Evolutionary conservation across 2,329 filamentous ascomycete genomes (phyloP).

Genomic region (Ceratocystis alfenasii): DNA sequence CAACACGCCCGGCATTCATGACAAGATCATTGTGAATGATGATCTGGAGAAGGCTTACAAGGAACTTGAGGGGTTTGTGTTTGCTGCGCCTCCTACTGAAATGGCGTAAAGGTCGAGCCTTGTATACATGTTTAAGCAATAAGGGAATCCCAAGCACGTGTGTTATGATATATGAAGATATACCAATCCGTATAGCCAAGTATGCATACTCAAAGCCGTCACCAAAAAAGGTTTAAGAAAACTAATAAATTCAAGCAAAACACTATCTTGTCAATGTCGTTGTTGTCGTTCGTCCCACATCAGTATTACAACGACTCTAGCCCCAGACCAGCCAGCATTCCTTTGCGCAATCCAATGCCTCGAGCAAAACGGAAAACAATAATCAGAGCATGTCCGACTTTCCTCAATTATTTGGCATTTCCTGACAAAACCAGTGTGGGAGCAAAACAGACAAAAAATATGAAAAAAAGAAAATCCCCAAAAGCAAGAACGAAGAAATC

Average conservation of each 20-base stretch:
- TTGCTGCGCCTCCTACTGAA: slow-evolving; percentile 27
- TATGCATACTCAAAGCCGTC: background rate
- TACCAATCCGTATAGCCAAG: background rate
- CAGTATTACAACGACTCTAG: background rate
- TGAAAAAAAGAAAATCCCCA: background rate
- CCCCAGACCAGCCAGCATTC: background rate
- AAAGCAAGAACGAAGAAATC: slow-evolving; percentile 1
- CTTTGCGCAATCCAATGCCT: background rate
- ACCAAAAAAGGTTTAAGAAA: background rate
- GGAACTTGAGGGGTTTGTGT: slow-evolving; percentile 41
- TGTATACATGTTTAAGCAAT: background rate
- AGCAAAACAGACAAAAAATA: background rate
- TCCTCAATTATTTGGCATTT: background rate
- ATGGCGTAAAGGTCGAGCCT: slow-evolving; percentile 1
- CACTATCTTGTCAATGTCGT: background rate
- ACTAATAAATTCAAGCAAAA: slow-evolving; percentile 2
- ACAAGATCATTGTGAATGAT: slow-evolving; percentile 32
- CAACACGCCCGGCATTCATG: slow-evolving; percentile 46
- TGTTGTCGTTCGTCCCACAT: background rate
- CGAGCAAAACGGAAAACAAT: background rate
- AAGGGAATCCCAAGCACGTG: background rate
- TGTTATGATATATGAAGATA: background rate
- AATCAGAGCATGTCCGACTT: background rate
- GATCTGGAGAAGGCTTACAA: slow-evolving; percentile 41
- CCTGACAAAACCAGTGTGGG: background rate